These are phyloP conservation scores for Leptographium flavum DNA, from an alignment of 2,329 filamentous ascomycete species.

Conservation along the genomic window DNA sequence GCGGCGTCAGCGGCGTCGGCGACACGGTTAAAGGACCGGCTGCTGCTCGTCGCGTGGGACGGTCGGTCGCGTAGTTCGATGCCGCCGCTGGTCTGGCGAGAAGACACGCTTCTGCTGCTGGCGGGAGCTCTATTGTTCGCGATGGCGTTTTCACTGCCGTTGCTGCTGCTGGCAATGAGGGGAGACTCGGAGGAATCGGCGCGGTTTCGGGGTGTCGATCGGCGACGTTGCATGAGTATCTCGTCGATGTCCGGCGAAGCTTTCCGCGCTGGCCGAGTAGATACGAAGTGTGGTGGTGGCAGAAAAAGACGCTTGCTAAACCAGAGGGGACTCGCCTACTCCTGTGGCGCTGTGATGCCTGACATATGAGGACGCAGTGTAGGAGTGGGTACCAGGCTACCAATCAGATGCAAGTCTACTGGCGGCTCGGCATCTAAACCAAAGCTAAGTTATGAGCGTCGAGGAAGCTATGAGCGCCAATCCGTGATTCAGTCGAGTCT, in stretches of 20 bases:
- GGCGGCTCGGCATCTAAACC: no score
- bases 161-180: neutral
- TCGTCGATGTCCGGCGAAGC: neutral
- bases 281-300: neutral
- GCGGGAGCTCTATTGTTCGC: neutral
- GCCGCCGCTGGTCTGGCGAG: neutral
- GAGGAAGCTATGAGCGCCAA: no score
- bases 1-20: slow-evolving; percentile 1
- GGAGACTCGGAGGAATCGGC: neutral
- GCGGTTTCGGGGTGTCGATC: slow-evolving; percentile 6
- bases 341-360: neutral
- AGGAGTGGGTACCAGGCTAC: neutral
- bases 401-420: neutral
- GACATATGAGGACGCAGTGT: neutral
- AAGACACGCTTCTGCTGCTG: neutral
- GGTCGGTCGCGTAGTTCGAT: slow-evolving; percentile 11
- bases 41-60: slow-evolving; percentile 10
- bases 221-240: slow-evolving; percentile 11
- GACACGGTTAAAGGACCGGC: neutral
- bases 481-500: no score
- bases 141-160: neutral
- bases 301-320: neutral
- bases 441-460: no score
- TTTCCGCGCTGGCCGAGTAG: neutral
- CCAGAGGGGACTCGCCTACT: neutral